Evolutionary conservation across 2,329 filamentous ascomycete species (phyloP), one percentile per base, ranked within the genome.

Genomic region (Aspergillus chevalieri): DNA sequence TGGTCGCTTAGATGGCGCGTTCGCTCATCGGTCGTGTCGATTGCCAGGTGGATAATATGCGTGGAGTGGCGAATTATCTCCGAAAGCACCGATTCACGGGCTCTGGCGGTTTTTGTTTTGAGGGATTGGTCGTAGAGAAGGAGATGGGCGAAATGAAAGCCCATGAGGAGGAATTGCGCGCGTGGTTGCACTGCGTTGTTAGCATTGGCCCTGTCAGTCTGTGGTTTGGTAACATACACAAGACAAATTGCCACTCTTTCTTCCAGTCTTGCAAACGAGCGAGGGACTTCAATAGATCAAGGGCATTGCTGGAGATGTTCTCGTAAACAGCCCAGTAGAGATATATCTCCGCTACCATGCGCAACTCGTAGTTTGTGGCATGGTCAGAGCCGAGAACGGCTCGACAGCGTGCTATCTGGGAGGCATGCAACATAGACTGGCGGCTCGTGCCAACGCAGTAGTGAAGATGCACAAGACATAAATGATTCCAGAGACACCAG

Each of bases 271-370:
- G 62, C 21, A 74, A 56, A 21, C 59, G 58, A 10, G 59, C 52
- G 47, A 71, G 62, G 1, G 66, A 62, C 43, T 65, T 64, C 1
- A 66, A 54, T 2, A 73, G 52, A 48, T 72, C 65, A 2, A 68
- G 54, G 0, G 58, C 47, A 10, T 56, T 50, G 3, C 52, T 52
- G 15, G 60, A 65, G 26, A 64, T 66, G 30, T 67, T 65, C 46
- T 70, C 62, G 49, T 76, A 75, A 4, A 75, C 68, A 17, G 68
- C 67, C 72, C 72, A 75, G 49, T 76, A 76, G 1, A 76, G 58
- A 46, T 69, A 60, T 3, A 74, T 63, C 50, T 76, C 73, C 2
- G 71, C 72, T 5, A 73, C 69, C 72, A 76, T 75, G 14, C 73
- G 61, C n/a, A 64, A 58, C 52, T 76, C 73, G 46, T 72, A 75